Evolutionary conservation across 139 green algal species (phyloP).

Genomic region (Gonium pectorale): DNA sequence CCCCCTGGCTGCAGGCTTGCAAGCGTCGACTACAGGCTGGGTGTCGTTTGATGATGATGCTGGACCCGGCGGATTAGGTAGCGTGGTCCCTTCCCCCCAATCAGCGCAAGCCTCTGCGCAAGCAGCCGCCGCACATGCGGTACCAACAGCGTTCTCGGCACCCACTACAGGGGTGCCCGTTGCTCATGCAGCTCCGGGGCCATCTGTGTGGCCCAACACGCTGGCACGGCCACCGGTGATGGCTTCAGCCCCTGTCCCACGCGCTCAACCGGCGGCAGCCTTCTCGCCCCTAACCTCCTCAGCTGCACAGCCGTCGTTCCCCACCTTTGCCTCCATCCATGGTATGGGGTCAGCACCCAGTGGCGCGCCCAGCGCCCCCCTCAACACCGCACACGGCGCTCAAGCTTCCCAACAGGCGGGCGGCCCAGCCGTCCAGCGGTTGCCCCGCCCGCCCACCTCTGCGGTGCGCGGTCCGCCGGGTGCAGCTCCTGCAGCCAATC

Average conservation of each 20-base stretch:
- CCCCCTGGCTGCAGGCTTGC: background rate
- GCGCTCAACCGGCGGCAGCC: background rate
- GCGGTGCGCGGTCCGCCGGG: background rate
- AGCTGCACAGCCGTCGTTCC: background rate
- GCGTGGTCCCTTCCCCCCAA: no score
- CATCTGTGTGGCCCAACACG: background rate
- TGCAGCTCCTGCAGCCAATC: background rate
- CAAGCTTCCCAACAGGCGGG: no score
- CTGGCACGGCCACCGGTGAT: background rate
- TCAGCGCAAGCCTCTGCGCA: no score
- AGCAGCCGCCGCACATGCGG: no score
- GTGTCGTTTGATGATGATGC: slow-evolving; percentile 37
- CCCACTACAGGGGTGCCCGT: no score
- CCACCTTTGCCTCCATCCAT: background rate
- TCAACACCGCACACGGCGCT: no score
- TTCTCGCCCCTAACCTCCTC: background rate
- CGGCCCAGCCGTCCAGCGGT: background rate
- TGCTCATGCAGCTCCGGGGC: no score
- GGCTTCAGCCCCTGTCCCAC: background rate
- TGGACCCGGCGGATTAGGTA: no score
- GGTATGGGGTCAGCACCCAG: no score
- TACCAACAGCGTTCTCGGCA: no score
- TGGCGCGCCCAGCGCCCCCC: no score
- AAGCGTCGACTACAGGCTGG: background rate
- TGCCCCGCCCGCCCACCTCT: background rate